Conservation (phyloP, 1,139 yeast genomes). For the Taphrina deformans region DNA sequence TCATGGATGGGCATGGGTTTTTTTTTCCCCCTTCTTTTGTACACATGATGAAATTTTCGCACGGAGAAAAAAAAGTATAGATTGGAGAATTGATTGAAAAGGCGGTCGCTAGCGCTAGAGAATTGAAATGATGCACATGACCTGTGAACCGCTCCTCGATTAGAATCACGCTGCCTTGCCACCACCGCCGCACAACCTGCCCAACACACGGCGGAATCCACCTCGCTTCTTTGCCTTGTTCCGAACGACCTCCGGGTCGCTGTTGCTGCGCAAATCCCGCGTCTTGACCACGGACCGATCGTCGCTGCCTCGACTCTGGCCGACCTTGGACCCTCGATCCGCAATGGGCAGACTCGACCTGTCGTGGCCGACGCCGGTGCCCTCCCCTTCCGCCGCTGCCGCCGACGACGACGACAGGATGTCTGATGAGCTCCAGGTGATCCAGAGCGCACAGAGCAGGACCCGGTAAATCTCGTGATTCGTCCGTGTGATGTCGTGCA, state of each 20-base stretch:
- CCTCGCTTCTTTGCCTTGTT: background rate
- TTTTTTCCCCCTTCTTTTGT: too few species aligned
- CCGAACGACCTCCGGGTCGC: background rate
- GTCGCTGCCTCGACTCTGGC: background rate
- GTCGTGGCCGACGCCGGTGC: background rate
- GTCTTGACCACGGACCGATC: background rate
- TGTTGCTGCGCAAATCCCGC: background rate
- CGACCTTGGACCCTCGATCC: conserved; percentile 8
- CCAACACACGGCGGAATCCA: background rate
- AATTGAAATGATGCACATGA: too few species aligned
- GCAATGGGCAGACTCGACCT: background rate
- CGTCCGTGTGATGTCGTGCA: conserved; percentile 16
- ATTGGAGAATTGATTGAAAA: too few species aligned
- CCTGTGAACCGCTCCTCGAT: too few species aligned
- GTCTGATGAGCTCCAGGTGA: conserved; percentile 28
- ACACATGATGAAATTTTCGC: background rate
- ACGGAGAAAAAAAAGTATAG: too few species aligned
- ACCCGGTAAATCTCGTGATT: background rate
- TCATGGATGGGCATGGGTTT: background rate
- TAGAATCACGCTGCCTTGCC: too few species aligned
- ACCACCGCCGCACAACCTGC: conserved; percentile 1
- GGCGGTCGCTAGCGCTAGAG: too few species aligned
- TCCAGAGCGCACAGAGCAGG: conserved; percentile 21
- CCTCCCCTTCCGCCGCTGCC: background rate
- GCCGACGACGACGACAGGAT: background rate